Evolutionary conservation across 129 eudicot species (phyloP), one percentile per base, ranked within the genome.

Genomic region (Flaveria robusta): DNA sequence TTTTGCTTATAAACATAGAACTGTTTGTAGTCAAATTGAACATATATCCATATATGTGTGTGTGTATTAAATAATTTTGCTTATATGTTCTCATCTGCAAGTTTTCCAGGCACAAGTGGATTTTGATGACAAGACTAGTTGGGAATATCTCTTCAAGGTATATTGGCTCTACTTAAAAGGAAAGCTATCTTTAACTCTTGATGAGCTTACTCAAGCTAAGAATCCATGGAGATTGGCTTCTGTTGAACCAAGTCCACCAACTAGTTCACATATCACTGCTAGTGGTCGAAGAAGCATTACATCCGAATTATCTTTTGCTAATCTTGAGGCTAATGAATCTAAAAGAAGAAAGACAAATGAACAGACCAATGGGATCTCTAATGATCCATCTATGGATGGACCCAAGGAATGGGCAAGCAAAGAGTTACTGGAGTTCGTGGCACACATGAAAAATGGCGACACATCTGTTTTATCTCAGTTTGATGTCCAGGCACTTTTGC

Each of bases 121-220:
- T 86, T 95, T 95, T 84, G 99, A 95, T 81, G 99, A 95, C 86
- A 86, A 78, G 58, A 78, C 66, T 64, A 95, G 97, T 83, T 95
- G 97, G 97, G 99, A 95, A 82, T 95, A 95, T 88, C 96, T 95
- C 74, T 95, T 95, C 74, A 95, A 95, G 87, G 91, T 91, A 79
- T 95, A 95, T 46, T 95, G 97, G 97, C 54, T 87, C 31, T 83
- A 37, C 83, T 63, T 88, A 65, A 95, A 91, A 78, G 89, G 84
- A 66, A 95, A 88, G 68, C 84, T 89, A 71, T 86, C 96, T 41
- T 72, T 95, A 39, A 89, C 96, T 39, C 54, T 80, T 16, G 74
- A 68, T 43, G 99, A 95, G 78, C 90, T 95, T 43, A 74, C 80
- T 66, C 88, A 70, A 79, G 99, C 99, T 66, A 80, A 74, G 66